Evolutionary conservation across 2,329 filamentous ascomycete species (phyloP).

Genomic region (Onygena corvina): DNA sequence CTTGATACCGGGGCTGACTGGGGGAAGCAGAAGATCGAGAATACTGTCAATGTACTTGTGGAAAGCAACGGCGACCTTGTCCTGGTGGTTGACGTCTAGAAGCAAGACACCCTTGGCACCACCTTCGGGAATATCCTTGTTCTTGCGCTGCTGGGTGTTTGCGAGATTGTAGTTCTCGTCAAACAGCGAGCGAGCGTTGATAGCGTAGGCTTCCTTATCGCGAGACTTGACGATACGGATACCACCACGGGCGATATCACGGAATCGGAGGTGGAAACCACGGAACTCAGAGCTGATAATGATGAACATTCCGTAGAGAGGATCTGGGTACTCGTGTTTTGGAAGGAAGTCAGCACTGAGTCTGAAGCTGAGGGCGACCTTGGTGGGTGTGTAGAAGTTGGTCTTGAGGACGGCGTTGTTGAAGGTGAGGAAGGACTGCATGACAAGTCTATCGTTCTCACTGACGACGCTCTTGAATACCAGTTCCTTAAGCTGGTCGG

Average conservation of each 20-base stretch:
- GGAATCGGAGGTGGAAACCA: slow-evolving; percentile 94
- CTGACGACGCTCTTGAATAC: slow-evolving; percentile 73
- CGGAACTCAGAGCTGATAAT: slow-evolving; percentile 94
- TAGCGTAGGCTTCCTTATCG: slow-evolving; percentile 87
- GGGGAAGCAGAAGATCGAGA: slow-evolving; percentile 80
- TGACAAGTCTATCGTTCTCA: slow-evolving; percentile 95
- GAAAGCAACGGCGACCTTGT: slow-evolving; percentile 82
- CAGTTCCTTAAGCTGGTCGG: slow-evolving; percentile 58
- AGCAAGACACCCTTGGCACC: slow-evolving; percentile 97
- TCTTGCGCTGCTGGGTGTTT: slow-evolving; percentile 98
- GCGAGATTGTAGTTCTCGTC: slow-evolving; percentile 98
- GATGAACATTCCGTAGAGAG: slow-evolving; percentile 95
- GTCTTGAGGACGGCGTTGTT: slow-evolving; percentile 91
- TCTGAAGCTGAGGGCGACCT: slow-evolving; percentile 94
- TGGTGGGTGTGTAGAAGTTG: slow-evolving; percentile 95
- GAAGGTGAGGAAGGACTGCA: slow-evolving; percentile 93
- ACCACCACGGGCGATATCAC: slow-evolving; percentile 89
- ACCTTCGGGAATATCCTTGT: slow-evolving; percentile 98
- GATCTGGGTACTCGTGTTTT: slow-evolving; percentile 81
- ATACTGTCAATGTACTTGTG: slow-evolving; percentile 99
- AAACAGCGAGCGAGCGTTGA: slow-evolving; percentile 92
- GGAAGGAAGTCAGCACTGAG: slow-evolving; percentile 72
- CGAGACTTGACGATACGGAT: slow-evolving; percentile 98
- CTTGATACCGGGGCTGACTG: slow-evolving; percentile 91
- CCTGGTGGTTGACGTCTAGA: slow-evolving; percentile 84